Percentiles rank a stretch among this genome's conserved stretches.
These are phyloP conservation scores for Fraxinus quadrangulata DNA, from an alignment of 257 asterid genomes.

Conservation along the genomic window DNA sequence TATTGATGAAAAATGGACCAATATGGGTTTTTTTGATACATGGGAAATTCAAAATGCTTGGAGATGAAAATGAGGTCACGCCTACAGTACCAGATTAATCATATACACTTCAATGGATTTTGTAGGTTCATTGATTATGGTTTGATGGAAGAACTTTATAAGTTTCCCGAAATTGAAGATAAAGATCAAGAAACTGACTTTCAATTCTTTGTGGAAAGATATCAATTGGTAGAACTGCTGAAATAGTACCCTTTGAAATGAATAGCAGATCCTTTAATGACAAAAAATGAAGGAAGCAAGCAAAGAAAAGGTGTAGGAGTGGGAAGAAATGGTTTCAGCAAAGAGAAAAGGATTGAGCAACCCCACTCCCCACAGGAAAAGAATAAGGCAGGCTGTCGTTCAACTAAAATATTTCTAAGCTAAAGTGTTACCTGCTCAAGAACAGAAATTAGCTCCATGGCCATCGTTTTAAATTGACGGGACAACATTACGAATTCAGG, in stretches of 20 bases:
- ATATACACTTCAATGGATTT: slow-evolving; percentile 10
- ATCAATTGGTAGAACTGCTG: slow-evolving; percentile 4
- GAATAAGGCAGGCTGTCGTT: neutral
- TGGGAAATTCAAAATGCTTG: neutral
- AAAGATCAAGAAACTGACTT: slow-evolving; percentile 19
- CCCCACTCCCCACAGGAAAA: neutral
- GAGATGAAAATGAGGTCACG: slow-evolving; percentile 3
- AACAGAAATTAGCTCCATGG: slow-evolving; percentile 93
- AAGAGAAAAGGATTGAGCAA: neutral
- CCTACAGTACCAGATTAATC: slow-evolving; percentile 8
- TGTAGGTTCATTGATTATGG: slow-evolving; percentile 9
- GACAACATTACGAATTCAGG: slow-evolving; percentile 86
- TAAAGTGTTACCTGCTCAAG: slow-evolving; percentile 81
- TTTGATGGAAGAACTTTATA: slow-evolving; percentile 12
- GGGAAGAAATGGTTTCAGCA: neutral
- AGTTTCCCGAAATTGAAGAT: slow-evolving; percentile 10
- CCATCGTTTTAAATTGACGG: slow-evolving; percentile 92
- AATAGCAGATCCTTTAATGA: neutral
- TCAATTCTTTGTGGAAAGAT: slow-evolving; percentile 7
- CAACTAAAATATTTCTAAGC: neutral
- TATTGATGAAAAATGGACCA: neutral
- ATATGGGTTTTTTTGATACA: neutral
- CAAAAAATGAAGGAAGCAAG: neutral
- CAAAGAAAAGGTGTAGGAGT: neutral
- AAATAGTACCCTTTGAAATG: neutral